Percentiles rank a stretch among this genome's conserved stretches.
Evolutionary conservation across 768 basidiomycete genomes (phyloP).

Genomic region (Leccinum disarticulatum): DNA sequence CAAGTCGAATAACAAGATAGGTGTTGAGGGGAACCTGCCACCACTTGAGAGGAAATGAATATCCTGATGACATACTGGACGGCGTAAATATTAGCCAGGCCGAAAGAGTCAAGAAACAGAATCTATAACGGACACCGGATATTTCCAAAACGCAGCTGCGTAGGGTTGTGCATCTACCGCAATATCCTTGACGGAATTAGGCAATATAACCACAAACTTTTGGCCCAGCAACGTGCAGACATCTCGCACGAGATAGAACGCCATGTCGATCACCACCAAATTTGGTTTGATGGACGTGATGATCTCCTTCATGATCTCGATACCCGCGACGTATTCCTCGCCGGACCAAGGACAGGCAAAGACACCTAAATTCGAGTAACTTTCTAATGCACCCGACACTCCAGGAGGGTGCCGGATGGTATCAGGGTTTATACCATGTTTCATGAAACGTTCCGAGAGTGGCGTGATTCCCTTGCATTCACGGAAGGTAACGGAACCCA

Average conservation of each 20-base stretch:
- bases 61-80: conserved; percentile 10
- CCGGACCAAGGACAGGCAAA: not conserved
- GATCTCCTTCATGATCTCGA: conserved; percentile 3
- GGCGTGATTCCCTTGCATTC: too few relatives aligned
- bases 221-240: conserved; percentile 8
- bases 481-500: too few relatives aligned
- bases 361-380: not conserved
- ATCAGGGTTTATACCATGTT: not conserved
- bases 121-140: conserved; percentile 9
- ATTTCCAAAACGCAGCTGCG: conserved; percentile 8
- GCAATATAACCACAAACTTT: conserved; percentile 5
- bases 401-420: not conserved
- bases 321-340: conserved; percentile 8
- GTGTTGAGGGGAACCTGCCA: conserved; percentile 17
- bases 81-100: not conserved
- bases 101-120: too few relatives aligned
- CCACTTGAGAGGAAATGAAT: conserved; percentile 16
- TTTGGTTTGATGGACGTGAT: conserved; percentile 4
- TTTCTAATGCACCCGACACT: conserved; percentile 1
- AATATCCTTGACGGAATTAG: conserved; percentile 1
- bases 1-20: conserved; percentile 7
- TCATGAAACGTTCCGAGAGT: not conserved
- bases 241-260: conserved; percentile 3
- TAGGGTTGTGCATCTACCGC: not conserved
- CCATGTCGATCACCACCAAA: not conserved